Conservation (phyloP, 345 rosid genomes). For the Lepidium africanum region DNA sequence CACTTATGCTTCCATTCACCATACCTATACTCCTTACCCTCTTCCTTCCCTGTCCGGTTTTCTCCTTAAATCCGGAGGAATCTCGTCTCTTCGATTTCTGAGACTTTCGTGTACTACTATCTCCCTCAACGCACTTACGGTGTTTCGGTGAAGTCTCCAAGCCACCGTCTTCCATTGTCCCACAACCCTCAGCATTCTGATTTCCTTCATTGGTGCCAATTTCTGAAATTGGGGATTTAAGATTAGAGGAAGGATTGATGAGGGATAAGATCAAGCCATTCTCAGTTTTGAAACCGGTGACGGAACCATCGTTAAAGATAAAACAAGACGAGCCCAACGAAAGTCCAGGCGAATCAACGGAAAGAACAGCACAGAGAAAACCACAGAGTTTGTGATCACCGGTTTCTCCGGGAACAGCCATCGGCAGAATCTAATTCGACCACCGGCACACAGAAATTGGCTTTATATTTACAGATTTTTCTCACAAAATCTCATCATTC, state of each 20-base stretch:
- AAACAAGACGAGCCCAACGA: constrained; percentile 40
- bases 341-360: constrained; percentile 19
- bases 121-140: neutral
- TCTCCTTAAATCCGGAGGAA: constrained; percentile 17
- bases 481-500: neutral
- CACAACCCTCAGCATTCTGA: constrained; percentile 6
- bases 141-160: constrained; percentile 18
- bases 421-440: neutral
- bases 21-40: constrained; percentile 49
- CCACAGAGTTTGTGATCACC: constrained; percentile 67
- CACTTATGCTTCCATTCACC: constrained; percentile 78
- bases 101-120: neutral
- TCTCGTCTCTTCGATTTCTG: constrained; percentile 13
- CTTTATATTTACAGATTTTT: neutral
- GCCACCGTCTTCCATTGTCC: neutral
- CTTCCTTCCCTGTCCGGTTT: constrained; percentile 20
- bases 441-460: neutral
- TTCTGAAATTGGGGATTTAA: neutral
- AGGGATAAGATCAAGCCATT: constrained; percentile 37
- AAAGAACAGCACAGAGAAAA: constrained; percentile 52
- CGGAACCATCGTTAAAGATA: constrained; percentile 32
- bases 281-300: constrained; percentile 39
- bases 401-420: constrained; percentile 20
- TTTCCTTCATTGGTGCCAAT: neutral
- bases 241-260: neutral